Conservation (phyloP, 139 green algal genomes). For the Volvox reticuliferus region DNA sequence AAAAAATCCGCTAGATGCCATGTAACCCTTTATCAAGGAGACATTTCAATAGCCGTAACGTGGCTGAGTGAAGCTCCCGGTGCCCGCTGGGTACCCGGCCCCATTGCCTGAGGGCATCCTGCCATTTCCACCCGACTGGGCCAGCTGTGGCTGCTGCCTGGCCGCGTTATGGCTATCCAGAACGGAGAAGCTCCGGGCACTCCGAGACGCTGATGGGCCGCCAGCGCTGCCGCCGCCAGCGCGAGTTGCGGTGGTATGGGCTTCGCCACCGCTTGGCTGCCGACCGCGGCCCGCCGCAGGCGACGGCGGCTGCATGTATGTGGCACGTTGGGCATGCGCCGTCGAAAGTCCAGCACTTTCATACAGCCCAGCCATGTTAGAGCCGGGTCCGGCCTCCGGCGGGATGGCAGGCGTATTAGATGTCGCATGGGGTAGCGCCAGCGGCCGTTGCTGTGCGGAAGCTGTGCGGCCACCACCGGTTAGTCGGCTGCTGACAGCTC, state of each 20-base stretch:
- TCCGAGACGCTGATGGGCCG: neutral
- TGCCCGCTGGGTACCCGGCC: too few species aligned
- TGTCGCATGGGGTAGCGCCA: constrained; percentile 12
- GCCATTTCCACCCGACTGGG: neutral
- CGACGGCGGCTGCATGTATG: neutral
- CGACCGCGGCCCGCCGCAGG: neutral
- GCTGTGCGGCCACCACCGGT: neutral
- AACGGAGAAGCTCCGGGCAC: neutral
- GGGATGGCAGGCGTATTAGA: neutral
- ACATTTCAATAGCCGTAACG: too few species aligned
- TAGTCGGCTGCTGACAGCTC: neutral
- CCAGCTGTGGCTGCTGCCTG: neutral
- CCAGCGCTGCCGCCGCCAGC: neutral
- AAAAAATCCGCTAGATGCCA: too few species aligned
- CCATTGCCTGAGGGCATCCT: neutral
- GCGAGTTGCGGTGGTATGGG: too few species aligned
- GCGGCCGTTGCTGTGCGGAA: neutral
- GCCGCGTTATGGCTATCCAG: neutral
- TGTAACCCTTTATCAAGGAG: too few species aligned
- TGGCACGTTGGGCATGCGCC: neutral
- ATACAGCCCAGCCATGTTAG: neutral
- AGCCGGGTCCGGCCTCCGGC: neutral
- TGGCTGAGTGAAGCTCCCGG: too few species aligned
- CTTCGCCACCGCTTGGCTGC: neutral
- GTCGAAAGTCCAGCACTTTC: neutral